Conservation (phyloP, 2,329 filamentous ascomycete genomes). For the Epicoccum sorghinum region DNA sequence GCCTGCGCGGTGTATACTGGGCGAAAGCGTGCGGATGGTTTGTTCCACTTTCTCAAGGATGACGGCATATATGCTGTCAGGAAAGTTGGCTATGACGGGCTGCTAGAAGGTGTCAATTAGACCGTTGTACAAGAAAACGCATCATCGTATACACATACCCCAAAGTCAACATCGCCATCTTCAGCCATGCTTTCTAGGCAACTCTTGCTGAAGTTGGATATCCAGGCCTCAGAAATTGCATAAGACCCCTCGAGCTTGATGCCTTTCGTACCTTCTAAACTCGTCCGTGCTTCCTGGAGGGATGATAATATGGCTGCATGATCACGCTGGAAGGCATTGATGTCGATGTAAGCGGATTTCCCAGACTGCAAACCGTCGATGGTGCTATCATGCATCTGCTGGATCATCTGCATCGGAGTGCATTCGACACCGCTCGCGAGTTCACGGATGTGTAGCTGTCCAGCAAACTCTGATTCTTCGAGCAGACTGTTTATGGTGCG, state of each 20-base stretch:
- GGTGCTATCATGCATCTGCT: conserved; percentile 24
- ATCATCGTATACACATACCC: conserved; percentile 17
- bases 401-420: conserved; percentile 29
- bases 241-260: conserved; percentile 22
- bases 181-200: conserved; percentile 21
- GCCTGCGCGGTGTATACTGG: conserved; percentile 17
- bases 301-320: conserved; percentile 25
- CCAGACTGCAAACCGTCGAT: conserved; percentile 29
- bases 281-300: conserved; percentile 19
- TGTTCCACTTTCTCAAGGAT: conserved; percentile 22
- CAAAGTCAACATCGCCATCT: conserved; percentile 29
- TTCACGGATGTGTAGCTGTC: conserved; percentile 25
- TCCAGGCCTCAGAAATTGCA: conserved; percentile 35
- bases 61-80: conserved; percentile 14
- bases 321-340: conserved; percentile 23
- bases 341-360: conserved; percentile 27
- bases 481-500: conserved; percentile 19
- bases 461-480: conserved; percentile 9
- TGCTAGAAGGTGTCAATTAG: conserved; percentile 9
- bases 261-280: conserved; percentile 17
- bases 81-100: conserved; percentile 13
- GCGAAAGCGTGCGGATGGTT: conserved; percentile 12
- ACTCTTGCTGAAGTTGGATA: conserved; percentile 22
- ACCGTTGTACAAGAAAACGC: not conserved
- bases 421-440: conserved; percentile 21